These are phyloP conservation scores for Meripilus lineatus DNA, from an alignment of 1,284 basidiomycete species.

Conservation along the genomic window DNA sequence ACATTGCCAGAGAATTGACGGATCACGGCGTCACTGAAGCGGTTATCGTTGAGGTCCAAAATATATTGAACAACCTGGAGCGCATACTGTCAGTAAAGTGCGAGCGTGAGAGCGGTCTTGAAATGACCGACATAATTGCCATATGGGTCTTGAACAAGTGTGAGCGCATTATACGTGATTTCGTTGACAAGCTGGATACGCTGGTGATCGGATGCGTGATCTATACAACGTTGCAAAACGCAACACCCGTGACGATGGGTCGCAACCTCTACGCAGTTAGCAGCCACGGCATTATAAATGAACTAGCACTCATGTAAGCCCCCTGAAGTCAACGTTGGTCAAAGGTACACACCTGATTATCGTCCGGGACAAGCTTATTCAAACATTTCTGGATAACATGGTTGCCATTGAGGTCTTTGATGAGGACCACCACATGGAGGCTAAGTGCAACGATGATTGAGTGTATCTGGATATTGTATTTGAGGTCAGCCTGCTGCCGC, in stretches of 20 bases:
- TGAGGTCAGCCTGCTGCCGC: conserved; percentile 63
- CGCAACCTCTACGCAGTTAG: conserved; percentile 98
- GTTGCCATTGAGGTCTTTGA: conserved; percentile 99
- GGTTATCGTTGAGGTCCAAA: conserved; percentile 94
- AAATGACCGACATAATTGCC: conserved; percentile 79
- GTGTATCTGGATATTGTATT: conserved; percentile 89
- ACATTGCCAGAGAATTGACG: conserved; percentile 98
- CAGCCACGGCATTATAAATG: conserved; percentile 99
- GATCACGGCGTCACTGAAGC: conserved; percentile 97
- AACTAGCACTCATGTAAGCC: conserved; percentile 71
- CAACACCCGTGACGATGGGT: conserved; percentile 99
- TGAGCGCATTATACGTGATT: conserved; percentile 98
- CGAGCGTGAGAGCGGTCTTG: background rate
- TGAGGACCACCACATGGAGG: conserved; percentile 96
- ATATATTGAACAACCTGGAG: conserved; percentile 97
- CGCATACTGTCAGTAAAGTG: too few relatives aligned
- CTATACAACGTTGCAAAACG: conserved; percentile 97
- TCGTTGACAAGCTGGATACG: conserved; percentile 97
- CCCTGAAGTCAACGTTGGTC: too few relatives aligned
- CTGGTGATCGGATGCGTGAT: conserved; percentile 96
- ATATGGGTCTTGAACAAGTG: conserved; percentile 98
- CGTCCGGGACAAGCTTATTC: conserved; percentile 95
- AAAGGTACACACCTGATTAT: conserved; percentile 79
- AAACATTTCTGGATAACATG: conserved; percentile 99
- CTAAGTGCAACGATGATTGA: conserved; percentile 96